phyloP scores from a whole-genome alignment of 202 grass and related monocot species.

The Brachypodium distachyon region DNA sequence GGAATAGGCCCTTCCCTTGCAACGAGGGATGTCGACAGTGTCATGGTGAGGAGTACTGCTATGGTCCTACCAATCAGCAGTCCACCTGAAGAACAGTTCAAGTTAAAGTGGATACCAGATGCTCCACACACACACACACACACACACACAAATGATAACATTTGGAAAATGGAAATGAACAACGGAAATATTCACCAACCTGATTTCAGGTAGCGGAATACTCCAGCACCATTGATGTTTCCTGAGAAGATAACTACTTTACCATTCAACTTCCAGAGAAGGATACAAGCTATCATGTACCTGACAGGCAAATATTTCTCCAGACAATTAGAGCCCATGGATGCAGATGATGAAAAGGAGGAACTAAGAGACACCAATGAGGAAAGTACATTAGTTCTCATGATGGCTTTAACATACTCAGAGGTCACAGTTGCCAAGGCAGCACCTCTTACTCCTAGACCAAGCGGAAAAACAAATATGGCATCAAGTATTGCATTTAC shows the following conservation, averaged over 20 bases:
- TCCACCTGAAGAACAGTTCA: slow-evolving; percentile 44
- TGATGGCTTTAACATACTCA: slow-evolving; percentile 58
- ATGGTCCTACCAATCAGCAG: slow-evolving; percentile 74
- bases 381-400: slow-evolving; percentile 30
- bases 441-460: slow-evolving; percentile 78
- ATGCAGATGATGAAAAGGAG: slow-evolving; percentile 16
- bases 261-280: slow-evolving; percentile 78
- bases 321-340: not conserved
- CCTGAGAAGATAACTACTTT: slow-evolving; percentile 57
- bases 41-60: slow-evolving; percentile 64
- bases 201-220: slow-evolving; percentile 76
- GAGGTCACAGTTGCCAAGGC: slow-evolving; percentile 82
- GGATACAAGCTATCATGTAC: slow-evolving; percentile 68
- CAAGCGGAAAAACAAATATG: slow-evolving; percentile 71
- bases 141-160: too few species aligned
- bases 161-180: not conserved
- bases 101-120: not conserved
- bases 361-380: slow-evolving; percentile 10
- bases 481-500: slow-evolving; percentile 67
- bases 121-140: too few species aligned
- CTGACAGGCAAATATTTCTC: slow-evolving; percentile 16
- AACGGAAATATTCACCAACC: slow-evolving; percentile 33
- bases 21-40: slow-evolving; percentile 63
- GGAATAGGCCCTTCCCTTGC: slow-evolving; percentile 73
- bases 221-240: slow-evolving; percentile 28